phyloP scores from a whole-genome alignment of 768 basidiomycete species.

The Gymnopilus junonius region DNA sequence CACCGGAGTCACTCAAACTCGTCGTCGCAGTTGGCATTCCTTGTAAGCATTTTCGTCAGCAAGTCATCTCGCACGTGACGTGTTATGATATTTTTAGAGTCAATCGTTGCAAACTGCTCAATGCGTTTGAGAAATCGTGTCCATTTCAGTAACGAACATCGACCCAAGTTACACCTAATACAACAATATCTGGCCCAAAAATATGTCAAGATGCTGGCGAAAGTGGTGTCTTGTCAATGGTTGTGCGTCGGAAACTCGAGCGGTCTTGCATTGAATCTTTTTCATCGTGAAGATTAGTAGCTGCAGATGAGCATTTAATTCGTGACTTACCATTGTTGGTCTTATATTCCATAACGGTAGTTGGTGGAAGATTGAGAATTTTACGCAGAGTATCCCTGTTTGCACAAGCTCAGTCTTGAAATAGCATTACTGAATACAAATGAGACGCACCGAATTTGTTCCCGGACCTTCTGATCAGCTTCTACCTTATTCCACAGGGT shows the following conservation, averaged over 20 bases:
- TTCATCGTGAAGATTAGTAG: constrained; percentile 6
- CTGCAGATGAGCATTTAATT: background rate
- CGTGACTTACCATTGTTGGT: constrained; percentile 76
- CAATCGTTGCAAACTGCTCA: background rate
- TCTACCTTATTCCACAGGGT: constrained; percentile 92
- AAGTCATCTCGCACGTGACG: constrained; percentile 1
- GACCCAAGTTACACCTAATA: constrained; percentile 1
- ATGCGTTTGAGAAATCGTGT: constrained; percentile 2
- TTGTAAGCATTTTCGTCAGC: constrained; percentile 5
- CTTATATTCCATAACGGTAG: constrained; percentile 93
- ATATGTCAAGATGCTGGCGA: constrained; percentile 15
- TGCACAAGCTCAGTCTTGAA: background rate
- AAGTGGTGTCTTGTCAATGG: constrained; percentile 28
- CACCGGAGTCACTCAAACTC: constrained; percentile 4
- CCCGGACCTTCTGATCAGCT: constrained; percentile 73
- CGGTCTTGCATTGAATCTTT: constrained; percentile 89
- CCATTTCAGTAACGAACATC: constrained; percentile 10
- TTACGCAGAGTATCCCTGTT: constrained; percentile 78
- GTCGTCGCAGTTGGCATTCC: background rate
- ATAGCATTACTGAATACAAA: background rate
- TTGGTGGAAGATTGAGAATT: constrained; percentile 74
- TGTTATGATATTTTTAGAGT: constrained; percentile 12
- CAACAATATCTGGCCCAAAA: background rate
- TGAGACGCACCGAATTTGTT: constrained; percentile 75
- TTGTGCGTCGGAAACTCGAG: constrained; percentile 78